Conservation (phyloP, 306 rosid genomes). For the Citrullus amarus region DNA sequence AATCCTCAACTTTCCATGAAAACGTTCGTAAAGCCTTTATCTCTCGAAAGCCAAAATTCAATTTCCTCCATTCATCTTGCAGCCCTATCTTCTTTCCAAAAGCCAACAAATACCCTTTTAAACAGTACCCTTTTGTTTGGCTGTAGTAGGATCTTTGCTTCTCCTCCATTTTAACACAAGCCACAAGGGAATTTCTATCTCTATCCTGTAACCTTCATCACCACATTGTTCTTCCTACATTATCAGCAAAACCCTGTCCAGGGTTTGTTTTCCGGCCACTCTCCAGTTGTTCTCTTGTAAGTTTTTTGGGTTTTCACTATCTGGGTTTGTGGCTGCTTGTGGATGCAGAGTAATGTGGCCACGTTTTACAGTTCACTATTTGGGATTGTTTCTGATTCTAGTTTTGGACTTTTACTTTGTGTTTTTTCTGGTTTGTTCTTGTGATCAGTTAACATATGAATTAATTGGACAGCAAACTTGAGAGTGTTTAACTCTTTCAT, state of each 20-base stretch:
- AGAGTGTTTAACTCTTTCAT: neutral
- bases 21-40: slow-evolving; percentile 1
- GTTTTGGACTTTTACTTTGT: neutral
- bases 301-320: neutral
- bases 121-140: neutral
- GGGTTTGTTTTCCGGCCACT: slow-evolving; percentile 20
- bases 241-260: slow-evolving; percentile 19
- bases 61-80: slow-evolving; percentile 60
- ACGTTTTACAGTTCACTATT: neutral
- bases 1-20: neutral
- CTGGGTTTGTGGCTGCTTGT: neutral
- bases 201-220: neutral
- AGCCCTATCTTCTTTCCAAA: slow-evolving; percentile 65
- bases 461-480: neutral
- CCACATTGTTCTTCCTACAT: slow-evolving; percentile 10
- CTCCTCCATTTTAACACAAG: neutral
- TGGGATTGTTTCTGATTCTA: neutral
- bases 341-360: neutral
- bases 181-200: slow-evolving; percentile 1
- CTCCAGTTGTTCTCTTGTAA: slow-evolving; percentile 31
- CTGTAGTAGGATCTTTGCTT: neutral
- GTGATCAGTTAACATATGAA: neutral
- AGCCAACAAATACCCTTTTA: slow-evolving; percentile 29
- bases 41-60: slow-evolving; percentile 19
- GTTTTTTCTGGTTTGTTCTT: neutral